Percentiles rank a stretch among this genome's conserved stretches.
Conservation (phyloP, 2,329 filamentous ascomycete species). For the Nothophoma quercina region DNA sequence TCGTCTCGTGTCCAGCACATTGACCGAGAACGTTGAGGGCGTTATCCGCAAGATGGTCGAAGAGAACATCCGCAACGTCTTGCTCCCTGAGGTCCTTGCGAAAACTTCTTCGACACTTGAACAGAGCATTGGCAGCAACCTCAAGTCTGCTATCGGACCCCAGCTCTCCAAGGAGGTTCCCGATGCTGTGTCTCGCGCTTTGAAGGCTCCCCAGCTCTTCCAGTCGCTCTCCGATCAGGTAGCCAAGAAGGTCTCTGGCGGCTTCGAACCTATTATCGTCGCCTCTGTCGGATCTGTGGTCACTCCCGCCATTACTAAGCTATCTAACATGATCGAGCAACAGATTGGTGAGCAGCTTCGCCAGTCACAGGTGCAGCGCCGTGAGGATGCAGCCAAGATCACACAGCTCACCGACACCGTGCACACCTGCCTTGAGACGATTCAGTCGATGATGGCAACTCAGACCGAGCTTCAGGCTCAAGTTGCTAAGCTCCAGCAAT, state of each 20-base stretch:
- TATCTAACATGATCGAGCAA: constrained; percentile 73
- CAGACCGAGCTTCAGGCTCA: constrained; percentile 73
- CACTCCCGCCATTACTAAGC: constrained; percentile 70
- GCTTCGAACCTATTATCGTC: constrained; percentile 72
- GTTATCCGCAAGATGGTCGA: constrained; percentile 79
- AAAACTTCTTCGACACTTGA: constrained; percentile 73
- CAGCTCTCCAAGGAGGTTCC: constrained; percentile 78
- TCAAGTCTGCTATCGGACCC: constrained; percentile 72
- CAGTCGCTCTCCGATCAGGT: constrained; percentile 77
- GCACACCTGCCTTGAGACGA: constrained; percentile 70
- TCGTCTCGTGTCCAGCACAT: constrained; percentile 70
- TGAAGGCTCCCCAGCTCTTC: constrained; percentile 77
- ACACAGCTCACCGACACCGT: constrained; percentile 75
- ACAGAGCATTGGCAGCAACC: constrained; percentile 72
- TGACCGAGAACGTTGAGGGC: constrained; percentile 76
- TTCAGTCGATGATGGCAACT: constrained; percentile 72
- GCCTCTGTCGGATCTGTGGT: constrained; percentile 65
- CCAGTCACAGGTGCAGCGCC: constrained; percentile 60
- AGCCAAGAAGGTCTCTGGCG: constrained; percentile 68
- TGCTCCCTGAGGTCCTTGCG: constrained; percentile 77
- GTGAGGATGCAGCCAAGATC: constrained; percentile 69
- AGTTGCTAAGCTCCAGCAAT: constrained; percentile 53
- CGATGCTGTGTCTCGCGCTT: constrained; percentile 68
- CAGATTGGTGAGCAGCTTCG: constrained; percentile 61
- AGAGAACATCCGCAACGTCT: constrained; percentile 74